Conservation (phyloP, 1,284 basidiomycete species). For the Fomitopsis betulina region DNA sequence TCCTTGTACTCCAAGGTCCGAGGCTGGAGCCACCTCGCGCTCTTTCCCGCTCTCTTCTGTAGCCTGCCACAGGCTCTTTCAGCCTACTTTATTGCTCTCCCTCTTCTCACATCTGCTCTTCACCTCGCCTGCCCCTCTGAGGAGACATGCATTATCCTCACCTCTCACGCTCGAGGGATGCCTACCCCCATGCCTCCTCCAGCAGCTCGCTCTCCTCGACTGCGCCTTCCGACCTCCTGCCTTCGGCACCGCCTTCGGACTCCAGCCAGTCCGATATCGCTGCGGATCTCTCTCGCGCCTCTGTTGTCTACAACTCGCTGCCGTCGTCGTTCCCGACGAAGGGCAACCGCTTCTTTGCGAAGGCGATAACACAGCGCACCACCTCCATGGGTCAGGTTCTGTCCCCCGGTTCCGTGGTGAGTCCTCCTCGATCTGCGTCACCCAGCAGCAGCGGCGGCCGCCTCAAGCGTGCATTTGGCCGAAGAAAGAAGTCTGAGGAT, state of each 20-base stretch:
- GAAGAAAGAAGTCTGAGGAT: conserved; percentile 63
- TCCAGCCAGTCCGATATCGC: conserved; percentile 37
- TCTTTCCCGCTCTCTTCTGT: not conserved
- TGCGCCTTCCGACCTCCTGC: conserved; percentile 27
- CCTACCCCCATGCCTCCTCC: conserved; percentile 33
- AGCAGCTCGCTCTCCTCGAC: conserved; percentile 36
- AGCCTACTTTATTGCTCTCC: conserved; percentile 6
- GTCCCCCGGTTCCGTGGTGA: conserved; percentile 15
- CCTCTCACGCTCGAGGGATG: conserved; percentile 23
- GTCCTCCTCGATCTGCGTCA: conserved; percentile 23
- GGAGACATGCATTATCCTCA: conserved; percentile 6
- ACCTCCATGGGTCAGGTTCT: conserved; percentile 24
- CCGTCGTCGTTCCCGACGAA: not conserved
- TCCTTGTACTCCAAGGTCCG: not conserved
- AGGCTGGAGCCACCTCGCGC: conserved; percentile 8
- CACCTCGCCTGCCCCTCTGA: not conserved
- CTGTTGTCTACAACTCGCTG: conserved; percentile 27
- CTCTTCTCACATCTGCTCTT: not conserved
- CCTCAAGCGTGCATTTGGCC: conserved; percentile 56
- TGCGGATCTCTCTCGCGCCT: conserved; percentile 36
- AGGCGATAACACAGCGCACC: conserved; percentile 6
- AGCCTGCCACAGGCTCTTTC: not conserved
- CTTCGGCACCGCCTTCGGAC: conserved; percentile 32
- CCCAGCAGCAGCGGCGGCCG: conserved; percentile 42
- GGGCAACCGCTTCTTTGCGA: conserved; percentile 33